Evolutionary conservation across 129 eudicot species (phyloP).

Genomic region (Chrysanthemum lavandulifolium): DNA sequence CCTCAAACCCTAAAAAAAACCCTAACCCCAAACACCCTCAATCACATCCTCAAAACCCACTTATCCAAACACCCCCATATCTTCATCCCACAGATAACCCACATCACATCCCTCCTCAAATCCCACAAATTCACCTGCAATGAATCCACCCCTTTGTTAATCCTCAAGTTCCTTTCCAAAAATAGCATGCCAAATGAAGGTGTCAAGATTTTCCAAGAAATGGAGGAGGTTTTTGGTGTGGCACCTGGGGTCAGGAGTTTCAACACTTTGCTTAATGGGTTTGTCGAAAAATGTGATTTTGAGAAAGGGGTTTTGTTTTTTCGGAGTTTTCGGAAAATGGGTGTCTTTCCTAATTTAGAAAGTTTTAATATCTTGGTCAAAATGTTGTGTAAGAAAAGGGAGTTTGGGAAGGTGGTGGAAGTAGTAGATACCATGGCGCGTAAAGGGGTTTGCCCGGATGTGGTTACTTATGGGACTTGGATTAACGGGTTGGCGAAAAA

Average conservation of each 20-base stretch:
- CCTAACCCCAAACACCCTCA: conserved; percentile 46
- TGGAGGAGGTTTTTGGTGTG: conserved; percentile 61
- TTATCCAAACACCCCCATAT: conserved; percentile 47
- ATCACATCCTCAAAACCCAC: conserved; percentile 62
- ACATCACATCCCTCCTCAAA: conserved; percentile 35
- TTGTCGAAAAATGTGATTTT: conserved; percentile 43
- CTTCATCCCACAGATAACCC: conserved; percentile 1
- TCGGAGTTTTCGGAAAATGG: conserved; percentile 53
- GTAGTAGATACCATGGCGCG: conserved; percentile 38
- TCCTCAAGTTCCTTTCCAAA: conserved; percentile 46
- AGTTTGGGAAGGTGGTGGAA: conserved; percentile 44
- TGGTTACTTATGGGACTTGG: conserved; percentile 57
- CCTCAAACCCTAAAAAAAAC: conserved; percentile 65
- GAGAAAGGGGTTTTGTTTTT: conserved; percentile 55
- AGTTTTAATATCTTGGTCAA: conserved; percentile 66
- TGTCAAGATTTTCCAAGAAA: conserved; percentile 48
- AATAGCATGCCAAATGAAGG: conserved; percentile 54
- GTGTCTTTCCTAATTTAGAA: conserved; percentile 60
- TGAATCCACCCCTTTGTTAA: conserved; percentile 58
- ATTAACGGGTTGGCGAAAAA: conserved; percentile 62
- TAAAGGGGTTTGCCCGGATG: conserved; percentile 52
- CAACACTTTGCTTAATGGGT: conserved; percentile 63
- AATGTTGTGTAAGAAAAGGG: conserved; percentile 50
- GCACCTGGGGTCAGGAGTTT: conserved; percentile 66
- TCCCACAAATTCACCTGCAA: conserved; percentile 47